phyloP scores from a whole-genome alignment of 768 basidiomycete species.

The Psilocybe cyanescens region DNA sequence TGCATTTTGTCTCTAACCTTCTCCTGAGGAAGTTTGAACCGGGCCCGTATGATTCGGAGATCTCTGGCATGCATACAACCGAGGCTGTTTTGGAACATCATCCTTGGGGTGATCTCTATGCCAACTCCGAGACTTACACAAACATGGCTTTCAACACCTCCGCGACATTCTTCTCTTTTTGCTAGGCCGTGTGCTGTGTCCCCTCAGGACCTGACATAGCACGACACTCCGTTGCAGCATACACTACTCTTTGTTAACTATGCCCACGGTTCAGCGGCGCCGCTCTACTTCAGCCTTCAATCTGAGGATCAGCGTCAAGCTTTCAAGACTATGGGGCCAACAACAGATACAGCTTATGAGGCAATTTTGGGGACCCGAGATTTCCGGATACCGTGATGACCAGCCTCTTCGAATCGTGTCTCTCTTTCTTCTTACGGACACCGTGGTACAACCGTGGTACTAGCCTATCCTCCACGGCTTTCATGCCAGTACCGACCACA shows the following conservation, averaged over 20 bases:
- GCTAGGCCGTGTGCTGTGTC: too few relatives aligned
- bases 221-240: too few relatives aligned
- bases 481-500: too few relatives aligned
- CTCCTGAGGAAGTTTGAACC: background rate
- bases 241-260: background rate
- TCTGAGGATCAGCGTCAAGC: constrained; percentile 13
- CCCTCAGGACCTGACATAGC: too few relatives aligned
- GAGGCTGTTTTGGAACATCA: background rate
- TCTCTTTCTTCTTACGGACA: background rate
- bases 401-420: background rate
- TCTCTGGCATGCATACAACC: background rate
- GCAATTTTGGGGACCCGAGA: constrained; percentile 19
- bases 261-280: constrained; percentile 7
- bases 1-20: background rate
- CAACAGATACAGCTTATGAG: constrained; percentile 23
- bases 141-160: too few relatives aligned
- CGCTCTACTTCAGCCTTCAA: constrained; percentile 6
- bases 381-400: constrained; percentile 13
- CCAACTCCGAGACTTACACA: too few relatives aligned
- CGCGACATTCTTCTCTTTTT: too few relatives aligned
- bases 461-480: too few relatives aligned
- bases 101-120: background rate
- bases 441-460: background rate
- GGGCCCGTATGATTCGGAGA: background rate
- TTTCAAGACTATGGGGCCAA: background rate